Conservation (phyloP, 2,329 filamentous ascomycete genomes). For the Akanthomyces dipterigenus region DNA sequence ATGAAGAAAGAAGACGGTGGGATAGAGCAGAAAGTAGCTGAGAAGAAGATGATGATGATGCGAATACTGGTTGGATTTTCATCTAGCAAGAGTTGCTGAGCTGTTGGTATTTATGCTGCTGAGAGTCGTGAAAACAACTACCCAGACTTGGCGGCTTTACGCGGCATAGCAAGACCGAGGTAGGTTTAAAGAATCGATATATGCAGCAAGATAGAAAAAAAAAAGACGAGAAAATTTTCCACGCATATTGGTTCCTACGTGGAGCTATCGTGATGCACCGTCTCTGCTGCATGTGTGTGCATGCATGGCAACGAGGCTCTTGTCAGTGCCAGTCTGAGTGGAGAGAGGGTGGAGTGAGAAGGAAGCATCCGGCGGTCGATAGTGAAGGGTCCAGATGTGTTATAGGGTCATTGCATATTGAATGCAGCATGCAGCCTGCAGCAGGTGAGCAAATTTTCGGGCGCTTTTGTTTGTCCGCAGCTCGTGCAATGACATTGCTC, state of each 20-base stretch:
- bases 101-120: too few species aligned
- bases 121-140: neutral
- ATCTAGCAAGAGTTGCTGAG: too few species aligned
- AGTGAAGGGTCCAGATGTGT: neutral
- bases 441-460: neutral
- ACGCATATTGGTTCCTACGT: neutral
- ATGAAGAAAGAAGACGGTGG: neutral
- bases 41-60: too few species aligned
- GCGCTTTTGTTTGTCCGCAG: neutral
- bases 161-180: neutral
- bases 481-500: neutral
- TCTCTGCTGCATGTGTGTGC: neutral
- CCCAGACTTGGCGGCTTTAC: neutral
- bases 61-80: too few species aligned
- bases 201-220: neutral
- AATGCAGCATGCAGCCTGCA: neutral
- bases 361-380: neutral
- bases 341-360: constrained; percentile 1
- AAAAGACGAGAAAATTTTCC: neutral
- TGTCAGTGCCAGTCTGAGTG: neutral
- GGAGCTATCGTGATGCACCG: neutral
- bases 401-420: neutral
- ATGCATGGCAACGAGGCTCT: neutral
- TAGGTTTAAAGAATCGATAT: neutral
- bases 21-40: neutral